phyloP scores from a whole-genome alignment of 257 asterid species.

The Nicotiana sylvestris region DNA sequence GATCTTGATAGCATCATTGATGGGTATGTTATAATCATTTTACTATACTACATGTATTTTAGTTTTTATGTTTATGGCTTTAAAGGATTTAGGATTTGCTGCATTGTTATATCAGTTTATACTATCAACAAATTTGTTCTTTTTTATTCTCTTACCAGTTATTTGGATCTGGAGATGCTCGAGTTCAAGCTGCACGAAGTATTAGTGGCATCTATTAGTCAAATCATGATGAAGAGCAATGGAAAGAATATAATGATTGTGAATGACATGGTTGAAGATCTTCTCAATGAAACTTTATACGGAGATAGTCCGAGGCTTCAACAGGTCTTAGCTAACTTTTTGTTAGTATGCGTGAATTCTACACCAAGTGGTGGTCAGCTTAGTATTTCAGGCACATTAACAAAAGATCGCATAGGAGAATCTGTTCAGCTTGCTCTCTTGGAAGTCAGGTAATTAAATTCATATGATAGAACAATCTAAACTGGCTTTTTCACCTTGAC shows the following conservation, averaged over 20 bases:
- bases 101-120: background rate
- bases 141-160: constrained; percentile 32
- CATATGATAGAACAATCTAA: background rate
- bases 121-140: background rate
- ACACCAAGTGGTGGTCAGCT: constrained; percentile 77
- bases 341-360: constrained; percentile 49
- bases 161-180: constrained; percentile 88
- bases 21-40: constrained; percentile 41
- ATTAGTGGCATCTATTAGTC: constrained; percentile 78
- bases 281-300: constrained; percentile 53
- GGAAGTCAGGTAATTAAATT: constrained; percentile 59
- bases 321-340: constrained; percentile 75
- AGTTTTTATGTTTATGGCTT: background rate
- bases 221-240: constrained; percentile 77
- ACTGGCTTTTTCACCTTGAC: background rate
- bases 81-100: constrained; percentile 2
- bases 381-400: constrained; percentile 46
- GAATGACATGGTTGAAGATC: constrained; percentile 46
- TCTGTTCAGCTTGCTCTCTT: constrained; percentile 81
- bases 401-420: constrained; percentile 61
- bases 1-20: constrained; percentile 89
- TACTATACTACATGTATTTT: background rate
- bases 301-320: constrained; percentile 91
- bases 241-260: constrained; percentile 62
- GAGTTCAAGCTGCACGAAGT: constrained; percentile 80